Evolutionary conservation across 352 stramenopile genomes (phyloP).

Genomic region (Aphanomyces cochlioides): DNA sequence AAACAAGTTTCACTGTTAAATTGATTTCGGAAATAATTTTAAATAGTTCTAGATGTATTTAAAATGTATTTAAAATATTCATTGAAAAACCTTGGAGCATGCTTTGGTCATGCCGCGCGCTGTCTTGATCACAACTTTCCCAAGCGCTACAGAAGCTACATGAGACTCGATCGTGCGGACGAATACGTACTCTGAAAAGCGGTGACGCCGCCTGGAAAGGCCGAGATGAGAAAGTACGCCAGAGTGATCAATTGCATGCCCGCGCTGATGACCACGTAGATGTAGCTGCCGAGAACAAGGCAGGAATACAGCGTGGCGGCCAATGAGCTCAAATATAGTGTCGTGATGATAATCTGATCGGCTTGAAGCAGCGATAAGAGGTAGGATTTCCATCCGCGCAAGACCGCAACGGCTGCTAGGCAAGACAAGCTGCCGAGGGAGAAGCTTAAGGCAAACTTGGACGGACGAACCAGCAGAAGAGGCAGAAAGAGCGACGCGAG

Average conservation of each 20-base stretch:
- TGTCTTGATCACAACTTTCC: conserved; percentile 19
- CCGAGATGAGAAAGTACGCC: conserved; percentile 27
- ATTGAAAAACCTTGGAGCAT: conserved; percentile 27
- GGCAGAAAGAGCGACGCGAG: conserved; percentile 78
- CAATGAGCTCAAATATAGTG: conserved; percentile 63
- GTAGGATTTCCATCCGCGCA: conserved; percentile 65
- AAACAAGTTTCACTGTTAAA: no score
- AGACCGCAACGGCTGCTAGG: conserved; percentile 72
- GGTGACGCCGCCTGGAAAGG: conserved; percentile 24
- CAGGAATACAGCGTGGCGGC: conserved; percentile 76
- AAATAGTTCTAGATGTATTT: conserved; percentile 7
- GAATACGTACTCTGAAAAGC: conserved; percentile 22
- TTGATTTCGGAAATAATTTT: background rate
- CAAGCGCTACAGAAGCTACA: conserved; percentile 18
- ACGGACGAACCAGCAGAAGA: conserved; percentile 72
- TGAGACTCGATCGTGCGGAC: background rate
- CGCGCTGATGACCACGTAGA: conserved; percentile 77
- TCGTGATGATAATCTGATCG: conserved; percentile 60
- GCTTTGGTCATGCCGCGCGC: conserved; percentile 10
- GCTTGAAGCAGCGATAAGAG: conserved; percentile 54
- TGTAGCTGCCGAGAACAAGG: conserved; percentile 75
- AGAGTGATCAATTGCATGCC: conserved; percentile 42
- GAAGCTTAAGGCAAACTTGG: conserved; percentile 80
- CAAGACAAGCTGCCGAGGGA: conserved; percentile 72
- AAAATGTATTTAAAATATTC: background rate